Evolutionary conservation across 2,329 filamentous ascomycete genomes (phyloP), one percentile per base, ranked within the genome.

Genomic region (Xylaria multiplex): DNA sequence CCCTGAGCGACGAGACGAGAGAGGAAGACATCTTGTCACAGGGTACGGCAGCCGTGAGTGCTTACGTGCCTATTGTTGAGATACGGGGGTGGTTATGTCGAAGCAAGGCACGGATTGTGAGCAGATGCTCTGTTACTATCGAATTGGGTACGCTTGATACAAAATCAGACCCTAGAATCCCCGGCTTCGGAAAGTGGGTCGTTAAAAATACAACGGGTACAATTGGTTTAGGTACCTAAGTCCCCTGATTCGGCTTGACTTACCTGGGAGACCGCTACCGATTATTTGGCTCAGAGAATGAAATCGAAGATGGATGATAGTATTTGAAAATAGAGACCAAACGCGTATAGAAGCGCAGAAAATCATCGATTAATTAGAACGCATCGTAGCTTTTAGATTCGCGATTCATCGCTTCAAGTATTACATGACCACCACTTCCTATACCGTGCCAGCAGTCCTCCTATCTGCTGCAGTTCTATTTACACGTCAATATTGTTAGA

Each of bases 1-100:
- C 69, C 69, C 74, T 66, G 8, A 76, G 68, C 13, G 73, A 75
- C 5, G 70, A 69, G n/a, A 71, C 35, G 49, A 76, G 59, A n/a
- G 69, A 68, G 11, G 43, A n/a, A 32, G 72, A 63, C 74, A 76
- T 76, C 0, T 71, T 32, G 2, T n/a, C 35, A 9, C n/a, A 22
- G 5, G 16, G 22, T 46, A 45, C 22, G 27, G 19, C 54, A 6
- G 7, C n/a, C 3, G 27, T 27, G 5, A 2, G 27, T 27, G 27
- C 27, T n/a, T 60, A 40, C 13, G 43, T 46, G 6, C 22, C 19
- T 32, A 40, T 53, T 13, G 42, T 13, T 22, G 16, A 43, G 8
- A 37, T 65, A 42, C n/a, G n/a, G 42, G 24, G 30, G 16, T 32
- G 46, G 13, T 55, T 27, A n/a, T 46, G 35, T 43, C 19, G 9